Evolutionary conservation across 2,329 filamentous ascomycete genomes (phyloP), one percentile per base, ranked within the genome.

Genomic region (Colletotrichum tabaci): DNA sequence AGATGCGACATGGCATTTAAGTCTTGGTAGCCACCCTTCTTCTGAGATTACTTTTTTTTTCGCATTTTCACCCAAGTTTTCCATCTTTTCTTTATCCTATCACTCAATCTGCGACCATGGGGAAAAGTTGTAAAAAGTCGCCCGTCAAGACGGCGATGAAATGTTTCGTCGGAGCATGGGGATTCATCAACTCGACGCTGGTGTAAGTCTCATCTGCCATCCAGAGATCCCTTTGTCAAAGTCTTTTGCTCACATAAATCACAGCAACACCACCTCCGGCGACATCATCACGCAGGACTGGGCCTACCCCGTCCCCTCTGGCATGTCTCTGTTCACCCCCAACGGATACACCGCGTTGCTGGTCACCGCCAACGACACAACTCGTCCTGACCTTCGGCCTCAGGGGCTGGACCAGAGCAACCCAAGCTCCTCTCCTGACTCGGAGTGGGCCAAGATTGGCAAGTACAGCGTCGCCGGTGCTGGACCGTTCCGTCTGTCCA

Each of bases 161-260:
- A 12, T 66, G 64, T 13, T 66, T 61, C 23, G 64, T 44, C 38
- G 55, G 64, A 6, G 55, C 64, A 13, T 66, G 55, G 64, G 55
- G 64, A 4, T 66, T 66, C 23, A 66, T 66, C 38, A 66, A 61
- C 64, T 66, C 64, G 7, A 66, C 64, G 13, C 15, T 66, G n/a
- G 64, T 66, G 64, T 66, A 53, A 53, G 64, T 52, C 18, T 40
- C 26, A 40, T 30, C 35, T 0, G 15, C 18, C 2, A 47, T 16
- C 42, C 30, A 3, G 13, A 52, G 15, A 16, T 9, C 6, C 49
- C 6, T 18, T 52, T 23, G 47, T 26, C 42, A 23, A 35, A 35
- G 4, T 18, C 13, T 13, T 8, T 23, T 23, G n/a, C 53, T 40
- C 30, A 52, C 49, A 15, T 16, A 30, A 38, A 12, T 26, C 30